Evolutionary conservation across 1,139 yeast species (phyloP).

Genomic region (Yamadazyma sp.): DNA sequence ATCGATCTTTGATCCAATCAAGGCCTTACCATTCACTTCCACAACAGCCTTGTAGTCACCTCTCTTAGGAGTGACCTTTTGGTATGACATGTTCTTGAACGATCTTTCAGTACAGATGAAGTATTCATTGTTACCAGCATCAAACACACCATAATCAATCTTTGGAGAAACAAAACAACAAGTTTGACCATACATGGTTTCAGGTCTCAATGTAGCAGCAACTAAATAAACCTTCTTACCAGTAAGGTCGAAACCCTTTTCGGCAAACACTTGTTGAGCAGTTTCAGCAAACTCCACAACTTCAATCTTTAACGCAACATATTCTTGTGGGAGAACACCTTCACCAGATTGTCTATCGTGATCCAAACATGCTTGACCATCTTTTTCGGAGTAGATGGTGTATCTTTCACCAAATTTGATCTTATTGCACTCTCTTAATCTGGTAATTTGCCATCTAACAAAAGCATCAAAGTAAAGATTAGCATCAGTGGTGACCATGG

Average conservation of each 20-base stretch:
- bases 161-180: slow-evolving; percentile 98
- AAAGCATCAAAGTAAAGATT: slow-evolving; percentile 95
- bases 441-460: slow-evolving; percentile 94
- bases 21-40: slow-evolving; percentile 63
- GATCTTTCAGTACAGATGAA: slow-evolving; percentile 93
- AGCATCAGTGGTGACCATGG: slow-evolving; percentile 90
- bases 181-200: slow-evolving; percentile 98
- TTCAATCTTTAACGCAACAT: slow-evolving; percentile 86
- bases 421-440: slow-evolving; percentile 81
- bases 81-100: slow-evolving; percentile 97
- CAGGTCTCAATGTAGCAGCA: slow-evolving; percentile 98
- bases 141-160: slow-evolving; percentile 86
- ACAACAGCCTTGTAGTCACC: slow-evolving; percentile 69
- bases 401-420: slow-evolving; percentile 98
- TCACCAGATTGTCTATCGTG: slow-evolving; percentile 98
- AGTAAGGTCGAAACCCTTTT: slow-evolving; percentile 42
- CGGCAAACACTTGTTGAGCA: slow-evolving; percentile 51
- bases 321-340: slow-evolving; percentile 96
- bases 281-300: slow-evolving; percentile 61
- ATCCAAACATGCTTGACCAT: slow-evolving; percentile 99
- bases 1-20: slow-evolving; percentile 81
- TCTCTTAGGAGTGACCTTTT: slow-evolving; percentile 85
- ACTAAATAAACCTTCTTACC: slow-evolving; percentile 75
- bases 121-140: slow-evolving; percentile 76
- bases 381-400: slow-evolving; percentile 95